Evolutionary conservation across 202 grass and related monocot species (phyloP).

Genomic region (Carex arenaria): DNA sequence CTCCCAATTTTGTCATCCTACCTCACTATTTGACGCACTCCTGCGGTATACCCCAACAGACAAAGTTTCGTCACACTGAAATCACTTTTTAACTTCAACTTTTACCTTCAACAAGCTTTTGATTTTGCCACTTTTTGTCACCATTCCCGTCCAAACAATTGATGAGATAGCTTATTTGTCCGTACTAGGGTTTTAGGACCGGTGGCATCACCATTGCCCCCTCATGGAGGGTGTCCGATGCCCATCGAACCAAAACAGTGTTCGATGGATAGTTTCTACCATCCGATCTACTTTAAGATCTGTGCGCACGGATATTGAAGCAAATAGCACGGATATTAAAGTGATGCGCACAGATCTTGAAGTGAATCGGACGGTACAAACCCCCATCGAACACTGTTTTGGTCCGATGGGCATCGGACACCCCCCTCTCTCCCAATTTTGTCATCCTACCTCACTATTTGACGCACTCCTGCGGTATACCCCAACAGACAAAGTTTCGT

Average conservation of each 20-base stretch:
- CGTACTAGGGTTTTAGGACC: constrained; percentile 11
- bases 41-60: not conserved
- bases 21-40: not conserved
- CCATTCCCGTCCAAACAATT: not conserved
- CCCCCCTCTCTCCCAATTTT: too few relatives aligned
- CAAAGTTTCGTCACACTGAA: not conserved
- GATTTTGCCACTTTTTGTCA: not conserved
- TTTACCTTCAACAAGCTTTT: not conserved
- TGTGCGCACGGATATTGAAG: too few relatives aligned
- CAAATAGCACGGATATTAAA: too few relatives aligned
- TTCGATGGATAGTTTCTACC: too few relatives aligned
- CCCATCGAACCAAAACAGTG: too few relatives aligned
- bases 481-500: not conserved
- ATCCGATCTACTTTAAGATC: too few relatives aligned
- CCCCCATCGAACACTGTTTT: too few relatives aligned
- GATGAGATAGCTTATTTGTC: not conserved
- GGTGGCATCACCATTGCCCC: not conserved
- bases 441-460: not conserved
- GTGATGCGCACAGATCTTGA: too few relatives aligned
- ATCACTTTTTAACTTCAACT: too few relatives aligned
- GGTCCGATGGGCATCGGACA: too few relatives aligned
- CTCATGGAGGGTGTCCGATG: too few relatives aligned
- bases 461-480: not conserved
- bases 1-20: not conserved
- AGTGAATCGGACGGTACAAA: too few relatives aligned